A percentile compares a stretch with the other conserved stretches of the same genome.
phyloP scores from a whole-genome alignment of 2,329 filamentous ascomycete species.

The Parasarocladium wereldwijsianum region DNA sequence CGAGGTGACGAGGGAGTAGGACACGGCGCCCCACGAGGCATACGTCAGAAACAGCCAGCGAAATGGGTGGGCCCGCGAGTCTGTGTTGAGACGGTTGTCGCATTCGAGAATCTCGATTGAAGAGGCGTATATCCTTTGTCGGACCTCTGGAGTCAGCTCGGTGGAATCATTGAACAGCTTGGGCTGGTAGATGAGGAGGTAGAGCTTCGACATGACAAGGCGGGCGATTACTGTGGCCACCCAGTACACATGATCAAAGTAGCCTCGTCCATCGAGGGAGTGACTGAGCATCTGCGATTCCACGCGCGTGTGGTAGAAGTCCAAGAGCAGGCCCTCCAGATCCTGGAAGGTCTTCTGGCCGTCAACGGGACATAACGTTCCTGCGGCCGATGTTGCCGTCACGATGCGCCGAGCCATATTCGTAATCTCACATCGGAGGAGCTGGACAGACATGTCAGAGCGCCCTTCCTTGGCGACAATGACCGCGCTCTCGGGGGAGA shows the following conservation, averaged over 20 bases:
- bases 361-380: constrained; percentile 12
- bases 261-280: constrained; percentile 22
- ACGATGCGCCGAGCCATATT: constrained; percentile 21
- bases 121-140: constrained; percentile 55
- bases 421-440: constrained; percentile 38
- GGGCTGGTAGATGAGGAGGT: constrained; percentile 63
- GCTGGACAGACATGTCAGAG: constrained; percentile 34
- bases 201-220: constrained; percentile 65
- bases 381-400: constrained; percentile 17
- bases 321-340: constrained; percentile 30
- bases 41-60: constrained; percentile 36
- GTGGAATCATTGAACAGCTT: constrained; percentile 32
- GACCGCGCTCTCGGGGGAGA: constrained; percentile 27
- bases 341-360: background rate
- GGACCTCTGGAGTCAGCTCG: constrained; percentile 31
- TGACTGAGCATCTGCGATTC: constrained; percentile 39
- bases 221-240: constrained; percentile 52
- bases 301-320: constrained; percentile 32
- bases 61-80: constrained; percentile 31
- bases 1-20: constrained; percentile 31
- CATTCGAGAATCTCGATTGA: constrained; percentile 63
- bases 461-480: constrained; percentile 32
- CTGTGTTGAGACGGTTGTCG: constrained; percentile 48
- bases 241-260: constrained; percentile 44
- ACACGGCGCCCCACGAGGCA: constrained; percentile 35